phyloP scores from a whole-genome alignment of 1,284 basidiomycete genomes.

The Phylloporus gajari region DNA sequence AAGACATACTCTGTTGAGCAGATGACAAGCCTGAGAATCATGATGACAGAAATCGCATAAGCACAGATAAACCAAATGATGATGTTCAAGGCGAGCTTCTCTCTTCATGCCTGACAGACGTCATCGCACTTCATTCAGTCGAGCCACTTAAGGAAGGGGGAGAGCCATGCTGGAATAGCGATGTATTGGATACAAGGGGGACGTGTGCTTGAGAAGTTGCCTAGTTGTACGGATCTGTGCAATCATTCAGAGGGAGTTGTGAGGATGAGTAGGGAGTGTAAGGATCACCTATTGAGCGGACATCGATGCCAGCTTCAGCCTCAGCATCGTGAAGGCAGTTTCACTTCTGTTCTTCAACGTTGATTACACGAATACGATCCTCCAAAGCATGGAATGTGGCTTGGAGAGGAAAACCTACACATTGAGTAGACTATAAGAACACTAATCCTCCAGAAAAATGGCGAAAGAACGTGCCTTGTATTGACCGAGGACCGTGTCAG shows the following conservation, averaged over 20 bases:
- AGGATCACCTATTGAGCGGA: conserved; percentile 76
- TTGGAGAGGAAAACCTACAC: conserved; percentile 89
- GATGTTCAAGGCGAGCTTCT: conserved; percentile 95
- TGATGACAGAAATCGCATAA: conserved; percentile 92
- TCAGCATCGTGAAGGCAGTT: conserved; percentile 80
- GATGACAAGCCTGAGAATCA: conserved; percentile 87
- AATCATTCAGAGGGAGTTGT: conserved; percentile 55
- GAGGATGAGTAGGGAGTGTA: conserved; percentile 78
- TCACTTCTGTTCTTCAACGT: conserved; percentile 86
- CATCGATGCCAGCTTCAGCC: conserved; percentile 76
- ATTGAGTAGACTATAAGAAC: neutral
- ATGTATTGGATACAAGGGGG: conserved; percentile 82
- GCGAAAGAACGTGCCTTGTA: conserved; percentile 63
- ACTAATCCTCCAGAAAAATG: neutral
- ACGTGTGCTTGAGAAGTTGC: conserved; percentile 65
- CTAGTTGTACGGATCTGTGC: conserved; percentile 58
- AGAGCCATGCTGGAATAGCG: conserved; percentile 83
- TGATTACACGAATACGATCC: conserved; percentile 83
- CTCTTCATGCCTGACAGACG: conserved; percentile 95
- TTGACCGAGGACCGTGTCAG: no score
- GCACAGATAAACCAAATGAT: conserved; percentile 96
- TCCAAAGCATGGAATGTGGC: conserved; percentile 89
- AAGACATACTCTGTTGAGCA: conserved; percentile 96
- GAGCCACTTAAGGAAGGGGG: conserved; percentile 72
- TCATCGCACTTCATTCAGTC: conserved; percentile 95